A percentile compares a stretch with the other conserved stretches of the same genome.
Conservation (phyloP, 345 rosid species). For the Theobroma cacao region DNA sequence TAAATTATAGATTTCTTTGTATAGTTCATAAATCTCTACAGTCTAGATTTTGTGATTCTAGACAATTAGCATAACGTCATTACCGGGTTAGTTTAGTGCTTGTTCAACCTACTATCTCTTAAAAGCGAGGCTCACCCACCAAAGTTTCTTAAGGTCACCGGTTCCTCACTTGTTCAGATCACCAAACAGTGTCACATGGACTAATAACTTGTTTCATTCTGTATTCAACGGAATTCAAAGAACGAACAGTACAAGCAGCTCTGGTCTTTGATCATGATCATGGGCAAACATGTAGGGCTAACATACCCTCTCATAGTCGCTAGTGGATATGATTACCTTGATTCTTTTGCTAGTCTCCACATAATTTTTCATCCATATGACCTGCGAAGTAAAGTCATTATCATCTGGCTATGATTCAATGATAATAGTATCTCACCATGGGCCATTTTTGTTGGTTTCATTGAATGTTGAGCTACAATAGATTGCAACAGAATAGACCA, state of each 20-base stretch:
- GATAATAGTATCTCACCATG: neutral
- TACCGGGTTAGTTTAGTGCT: neutral
- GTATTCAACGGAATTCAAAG: neutral
- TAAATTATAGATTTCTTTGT: neutral
- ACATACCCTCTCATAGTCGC: neutral
- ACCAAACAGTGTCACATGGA: neutral
- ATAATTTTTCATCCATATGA: neutral
- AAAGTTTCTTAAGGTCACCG: neutral
- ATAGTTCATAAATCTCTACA: neutral
- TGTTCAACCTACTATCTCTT: neutral
- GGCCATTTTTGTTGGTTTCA: slow-evolving; percentile 4
- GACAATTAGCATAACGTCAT: neutral
- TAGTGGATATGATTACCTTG: neutral
- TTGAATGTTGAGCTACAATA: neutral
- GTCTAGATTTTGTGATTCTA: neutral
- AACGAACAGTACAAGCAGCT: neutral
- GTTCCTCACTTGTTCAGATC: neutral
- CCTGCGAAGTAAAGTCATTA: neutral
- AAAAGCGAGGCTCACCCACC: neutral
- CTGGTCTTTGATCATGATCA: neutral
- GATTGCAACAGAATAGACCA: slow-evolving; percentile 8
- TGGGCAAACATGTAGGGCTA: neutral
- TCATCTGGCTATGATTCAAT: neutral
- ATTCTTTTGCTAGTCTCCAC: neutral
- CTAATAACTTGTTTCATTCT: neutral